These are phyloP conservation scores for Tripidium arundinaceum DNA, from an alignment of 202 grass and related monocot species.

Conservation along the genomic window DNA sequence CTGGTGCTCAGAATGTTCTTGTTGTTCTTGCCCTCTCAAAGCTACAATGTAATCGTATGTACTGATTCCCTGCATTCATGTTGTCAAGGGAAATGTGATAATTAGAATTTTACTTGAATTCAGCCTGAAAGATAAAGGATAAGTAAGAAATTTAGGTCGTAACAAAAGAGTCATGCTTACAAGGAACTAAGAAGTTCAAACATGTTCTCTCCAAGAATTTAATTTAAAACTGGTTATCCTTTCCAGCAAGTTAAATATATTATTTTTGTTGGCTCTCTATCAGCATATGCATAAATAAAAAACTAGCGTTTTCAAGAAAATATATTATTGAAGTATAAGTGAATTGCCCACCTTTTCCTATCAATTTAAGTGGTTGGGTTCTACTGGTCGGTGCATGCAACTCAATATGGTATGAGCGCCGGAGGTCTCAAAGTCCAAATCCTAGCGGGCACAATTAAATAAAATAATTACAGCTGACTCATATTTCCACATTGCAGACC, in stretches of 20 bases:
- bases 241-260: not conserved
- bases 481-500: too few relatives aligned
- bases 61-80: slow-evolving; percentile 60
- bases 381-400: too few relatives aligned
- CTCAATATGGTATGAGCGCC: too few relatives aligned
- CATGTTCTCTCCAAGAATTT: not conserved
- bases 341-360: not conserved
- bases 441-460: too few relatives aligned
- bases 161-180: not conserved
- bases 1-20: too few relatives aligned
- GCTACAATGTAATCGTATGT: too few relatives aligned
- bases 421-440: too few relatives aligned
- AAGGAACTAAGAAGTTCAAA: not conserved
- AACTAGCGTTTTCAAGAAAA: too few relatives aligned
- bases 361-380: too few relatives aligned
- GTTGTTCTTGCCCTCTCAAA: too few relatives aligned
- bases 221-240: not conserved
- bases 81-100: too few relatives aligned
- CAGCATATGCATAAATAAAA: not conserved
- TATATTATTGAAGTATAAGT: not conserved
- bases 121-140: not conserved
- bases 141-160: not conserved
- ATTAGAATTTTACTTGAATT: not conserved
- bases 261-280: not conserved
- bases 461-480: too few relatives aligned